Base-by-base conservation (phyloP, 1,139 yeast genomes). In the Citeromyces hawaiiensis region DNA sequence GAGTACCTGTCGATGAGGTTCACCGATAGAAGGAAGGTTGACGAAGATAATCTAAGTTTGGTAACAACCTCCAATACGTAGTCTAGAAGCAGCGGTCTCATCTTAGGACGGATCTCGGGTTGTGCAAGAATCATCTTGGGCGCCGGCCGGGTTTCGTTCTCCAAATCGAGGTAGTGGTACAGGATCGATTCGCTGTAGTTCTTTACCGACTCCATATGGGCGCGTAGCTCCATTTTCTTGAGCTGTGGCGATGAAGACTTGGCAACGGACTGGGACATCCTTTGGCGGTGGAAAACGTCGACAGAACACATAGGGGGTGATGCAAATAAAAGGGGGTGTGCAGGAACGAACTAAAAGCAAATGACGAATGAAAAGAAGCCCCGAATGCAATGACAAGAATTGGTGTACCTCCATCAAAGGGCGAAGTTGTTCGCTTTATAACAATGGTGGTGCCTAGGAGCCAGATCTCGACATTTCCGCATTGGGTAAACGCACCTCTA, bases 1-100 rank as follows among this genome's bases (percentile, higher is more conserved):
- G 75, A 66, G 53, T 71, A 73, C 40, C 72, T 56, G 54, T 73
- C 80, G 47, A 72, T 64, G 41, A 72, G 53, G 46, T 68, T 68
- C 34, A 71, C 76, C 11, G 77, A 68, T 44, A 70, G 57, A 9
- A 76, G 74, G 49, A 73, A 73, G 3, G 78, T 72, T 17, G 70
- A 60, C 46, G 66, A 64, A 17, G 71, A 60, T 54, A 73, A 64
- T 41, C 60, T 60, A 40, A 71, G 58, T 51, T 68, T 68, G 47
- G 65, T 67, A 18, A 47, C 48, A 29, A 72, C 76, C 47, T 72
- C 78, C 66, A 70, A 65, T 42, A 73, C 54, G 43, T 72, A 70
- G 51, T 71, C 76, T 38, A 73, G 57, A 40, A 72, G 58, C 42
- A 67, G 54, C 4, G 73, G 73, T 40, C 74, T 54, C 74, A 68